These are phyloP conservation scores for Gnomoniopsis smithogilvyi DNA, from an alignment of 2,329 filamentous ascomycete species.

Conservation along the genomic window DNA sequence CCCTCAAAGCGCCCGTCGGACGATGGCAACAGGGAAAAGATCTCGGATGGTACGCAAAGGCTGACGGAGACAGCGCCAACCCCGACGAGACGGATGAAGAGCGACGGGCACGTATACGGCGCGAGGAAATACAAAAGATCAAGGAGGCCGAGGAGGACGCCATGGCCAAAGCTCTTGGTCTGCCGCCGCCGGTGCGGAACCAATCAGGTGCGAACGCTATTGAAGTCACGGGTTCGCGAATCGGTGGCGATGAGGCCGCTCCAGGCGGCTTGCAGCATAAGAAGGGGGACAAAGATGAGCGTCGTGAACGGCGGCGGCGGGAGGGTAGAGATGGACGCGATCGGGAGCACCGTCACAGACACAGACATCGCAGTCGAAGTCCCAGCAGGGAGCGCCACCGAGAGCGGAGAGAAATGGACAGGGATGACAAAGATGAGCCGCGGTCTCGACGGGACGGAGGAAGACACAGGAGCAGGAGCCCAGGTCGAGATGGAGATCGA, in stretches of 20 bases:
- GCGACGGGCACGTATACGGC: conserved; percentile 57
- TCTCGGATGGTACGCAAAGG: conserved; percentile 62
- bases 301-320: conserved; percentile 14
- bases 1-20: conserved; percentile 85
- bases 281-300: conserved; percentile 19
- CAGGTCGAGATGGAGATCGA: conserved; percentile 27
- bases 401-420: conserved; percentile 25
- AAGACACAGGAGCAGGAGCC: conserved; percentile 36
- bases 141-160: conserved; percentile 95
- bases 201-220: conserved; percentile 65
- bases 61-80: conserved; percentile 42
- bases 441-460: conserved; percentile 25
- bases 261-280: conserved; percentile 28
- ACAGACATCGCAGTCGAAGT: conserved; percentile 29
- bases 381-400: conserved; percentile 24
- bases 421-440: conserved; percentile 29
- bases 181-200: conserved; percentile 65
- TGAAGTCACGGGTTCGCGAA: conserved; percentile 48
- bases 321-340: conserved; percentile 25
- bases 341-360: conserved; percentile 30
- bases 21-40: conserved; percentile 82
- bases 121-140: conserved; percentile 74
- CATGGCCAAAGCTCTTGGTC: conserved; percentile 75
- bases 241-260: conserved; percentile 27
- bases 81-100: conserved; percentile 58